These are phyloP conservation scores for Fusarium clavum DNA, from an alignment of 2,329 filamentous ascomycete species.

Conservation along the genomic window DNA sequence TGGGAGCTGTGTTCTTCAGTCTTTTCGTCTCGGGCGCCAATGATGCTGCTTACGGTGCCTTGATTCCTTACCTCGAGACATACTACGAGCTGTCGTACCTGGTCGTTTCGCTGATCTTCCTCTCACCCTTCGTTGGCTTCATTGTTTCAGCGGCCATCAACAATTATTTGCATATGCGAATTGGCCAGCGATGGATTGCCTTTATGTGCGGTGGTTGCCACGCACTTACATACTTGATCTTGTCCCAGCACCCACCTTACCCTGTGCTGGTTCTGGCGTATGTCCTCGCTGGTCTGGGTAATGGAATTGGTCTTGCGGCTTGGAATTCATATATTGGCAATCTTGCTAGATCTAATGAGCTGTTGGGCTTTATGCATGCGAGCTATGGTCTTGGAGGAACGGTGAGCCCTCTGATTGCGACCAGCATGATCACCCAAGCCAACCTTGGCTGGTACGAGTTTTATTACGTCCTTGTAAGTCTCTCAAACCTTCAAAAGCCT, in stretches of 20 bases:
- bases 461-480: constrained; percentile 68
- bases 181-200: constrained; percentile 65
- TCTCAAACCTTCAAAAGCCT: fast-evolving
- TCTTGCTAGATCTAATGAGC: constrained; percentile 75
- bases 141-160: constrained; percentile 70
- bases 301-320: constrained; percentile 69
- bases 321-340: constrained; percentile 71
- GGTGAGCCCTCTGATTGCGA: constrained; percentile 76
- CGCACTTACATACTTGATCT: constrained; percentile 70
- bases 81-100: constrained; percentile 74
- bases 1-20: constrained; percentile 66
- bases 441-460: constrained; percentile 74
- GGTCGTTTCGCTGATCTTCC: constrained; percentile 72
- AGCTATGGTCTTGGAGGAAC: constrained; percentile 76
- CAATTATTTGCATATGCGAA: constrained; percentile 55
- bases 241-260: constrained; percentile 74
- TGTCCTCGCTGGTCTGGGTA: constrained; percentile 75
- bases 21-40: constrained; percentile 70
- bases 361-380: constrained; percentile 75
- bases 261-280: constrained; percentile 74
- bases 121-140: constrained; percentile 75
- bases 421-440: constrained; percentile 73
- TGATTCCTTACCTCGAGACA: constrained; percentile 40
- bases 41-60: constrained; percentile 62
- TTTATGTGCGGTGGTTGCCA: constrained; percentile 70